phyloP scores from a whole-genome alignment of 148 eudicot species.

The Diospyros lotus region DNA sequence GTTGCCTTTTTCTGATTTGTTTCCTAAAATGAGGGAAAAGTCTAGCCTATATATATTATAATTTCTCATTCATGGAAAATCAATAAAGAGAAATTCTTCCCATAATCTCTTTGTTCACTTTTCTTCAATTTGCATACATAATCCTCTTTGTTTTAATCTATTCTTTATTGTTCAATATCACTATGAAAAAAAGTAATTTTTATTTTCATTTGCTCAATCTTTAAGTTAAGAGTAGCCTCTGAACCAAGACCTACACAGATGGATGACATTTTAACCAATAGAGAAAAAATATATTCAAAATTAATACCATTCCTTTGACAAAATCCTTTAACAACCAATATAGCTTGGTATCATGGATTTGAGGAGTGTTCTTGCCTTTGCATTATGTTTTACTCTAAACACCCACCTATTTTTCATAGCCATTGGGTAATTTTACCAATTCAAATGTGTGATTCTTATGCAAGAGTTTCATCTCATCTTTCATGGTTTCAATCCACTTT shows the following conservation, averaged over 20 bases:
- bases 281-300: slow-evolving; percentile 1
- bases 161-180: background rate
- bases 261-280: background rate
- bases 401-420: background rate
- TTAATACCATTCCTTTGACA: slow-evolving; percentile 1
- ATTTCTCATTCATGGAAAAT: no score
- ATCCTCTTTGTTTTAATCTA: background rate
- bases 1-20: no score
- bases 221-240: background rate
- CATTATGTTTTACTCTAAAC: background rate
- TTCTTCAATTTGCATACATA: background rate
- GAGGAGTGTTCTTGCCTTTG: background rate
- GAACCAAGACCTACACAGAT: background rate
- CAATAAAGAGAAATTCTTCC: no score
- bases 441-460: background rate
- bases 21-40: no score
- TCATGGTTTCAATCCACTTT: background rate
- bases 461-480: background rate
- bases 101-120: background rate
- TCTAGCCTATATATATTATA: no score
- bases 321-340: background rate
- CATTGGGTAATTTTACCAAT: background rate
- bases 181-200: background rate
- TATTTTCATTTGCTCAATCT: background rate
- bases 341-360: background rate